Evolutionary conservation across 352 stramenopile genomes (phyloP), one percentile per base, ranked within the genome.

Genomic region (Globisporangium abappressorium): DNA sequence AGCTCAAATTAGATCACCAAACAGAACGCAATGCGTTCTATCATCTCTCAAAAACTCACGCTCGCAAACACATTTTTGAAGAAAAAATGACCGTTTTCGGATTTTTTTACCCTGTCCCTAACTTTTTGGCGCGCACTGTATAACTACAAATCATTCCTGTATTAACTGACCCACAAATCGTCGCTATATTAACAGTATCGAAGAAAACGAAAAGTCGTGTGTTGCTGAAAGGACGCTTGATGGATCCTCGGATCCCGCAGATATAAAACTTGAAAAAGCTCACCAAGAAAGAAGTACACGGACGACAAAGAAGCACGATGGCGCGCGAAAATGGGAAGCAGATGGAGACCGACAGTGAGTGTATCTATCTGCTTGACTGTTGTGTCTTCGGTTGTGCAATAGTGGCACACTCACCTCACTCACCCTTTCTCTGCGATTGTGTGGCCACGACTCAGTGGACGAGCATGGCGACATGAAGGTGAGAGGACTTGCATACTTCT

Each of bases 401-500:
- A 30, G 15, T 62, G 41, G 51, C n/a, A 15, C 26, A 9, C 4
- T 57, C 24, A 26, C 24, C 24, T 2, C 24, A 26, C 41, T 8
- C 34, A 38, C 41, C 4, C 38, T n/a, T 20, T 47, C 15, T n/a
- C 15, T 46, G 38, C 14, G 38, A 46, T 15, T 46, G 38, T 6
- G n/a, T 33, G 30, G 30, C 30, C 22, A 36, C 57, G 43, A 46
- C 38, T 15, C 71, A 93, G 85, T 93, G 85, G 85, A 93, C 71
- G 85, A 93, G 64, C 85, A 94, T 64, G 84, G 84, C 9, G 82
- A 94, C 59, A 91, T 92, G 83, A 94, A 94, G 78, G 81, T 87
- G 38, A 46, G 38, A 46, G 11, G 3, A 7, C 38, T 46, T 46
- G 38, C 4, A 46, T 5, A 2, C 12, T 46, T 46, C 4, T 46